These are phyloP conservation scores for Tephrocybe sp. DNA, from an alignment of 768 basidiomycete genomes.

Conservation along the genomic window DNA sequence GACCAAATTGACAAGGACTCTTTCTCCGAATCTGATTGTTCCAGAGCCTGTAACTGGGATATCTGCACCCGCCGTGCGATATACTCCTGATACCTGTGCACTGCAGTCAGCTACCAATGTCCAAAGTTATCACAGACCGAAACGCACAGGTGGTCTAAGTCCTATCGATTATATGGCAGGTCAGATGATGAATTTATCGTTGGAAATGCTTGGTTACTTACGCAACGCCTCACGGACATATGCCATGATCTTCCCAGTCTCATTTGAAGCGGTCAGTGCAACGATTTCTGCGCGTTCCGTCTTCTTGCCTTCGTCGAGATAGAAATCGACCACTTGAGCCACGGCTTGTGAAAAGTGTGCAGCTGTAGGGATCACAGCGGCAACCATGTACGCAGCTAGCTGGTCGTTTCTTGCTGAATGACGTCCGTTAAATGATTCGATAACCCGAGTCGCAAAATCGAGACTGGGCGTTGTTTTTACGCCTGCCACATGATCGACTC, in stretches of 20 bases:
- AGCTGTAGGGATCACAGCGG: conserved; percentile 53
- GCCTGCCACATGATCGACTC: conserved; percentile 16
- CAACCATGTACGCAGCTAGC: conserved; percentile 49
- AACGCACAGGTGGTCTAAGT: conserved; percentile 30
- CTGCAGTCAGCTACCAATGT: conserved; percentile 2
- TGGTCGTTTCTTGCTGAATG: conserved; percentile 23
- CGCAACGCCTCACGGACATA: conserved; percentile 48
- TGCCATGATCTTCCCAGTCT: conserved; percentile 29
- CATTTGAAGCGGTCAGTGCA: conserved; percentile 26
- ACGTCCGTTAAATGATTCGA: conserved; percentile 8
- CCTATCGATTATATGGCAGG: conserved; percentile 18
- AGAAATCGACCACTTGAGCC: conserved; percentile 58
- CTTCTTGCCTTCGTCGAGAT: conserved; percentile 38
- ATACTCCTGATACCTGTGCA: conserved; percentile 36
- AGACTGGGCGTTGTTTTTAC: conserved; percentile 21
- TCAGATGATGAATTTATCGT: not conserved
- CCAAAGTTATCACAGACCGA: not conserved
- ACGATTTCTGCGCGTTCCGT: conserved; percentile 39
- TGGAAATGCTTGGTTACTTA: conserved; percentile 19
- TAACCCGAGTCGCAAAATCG: conserved; percentile 30
- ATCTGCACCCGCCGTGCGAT: conserved; percentile 31
- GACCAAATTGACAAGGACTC: conserved; percentile 32
- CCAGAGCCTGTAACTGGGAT: conserved; percentile 20
- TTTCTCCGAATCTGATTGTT: conserved; percentile 26
- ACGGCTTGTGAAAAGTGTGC: conserved; percentile 55